Evolutionary conservation across 495 filamentous ascomycete species (phyloP).

Genomic region (Letharia columbiana): DNA sequence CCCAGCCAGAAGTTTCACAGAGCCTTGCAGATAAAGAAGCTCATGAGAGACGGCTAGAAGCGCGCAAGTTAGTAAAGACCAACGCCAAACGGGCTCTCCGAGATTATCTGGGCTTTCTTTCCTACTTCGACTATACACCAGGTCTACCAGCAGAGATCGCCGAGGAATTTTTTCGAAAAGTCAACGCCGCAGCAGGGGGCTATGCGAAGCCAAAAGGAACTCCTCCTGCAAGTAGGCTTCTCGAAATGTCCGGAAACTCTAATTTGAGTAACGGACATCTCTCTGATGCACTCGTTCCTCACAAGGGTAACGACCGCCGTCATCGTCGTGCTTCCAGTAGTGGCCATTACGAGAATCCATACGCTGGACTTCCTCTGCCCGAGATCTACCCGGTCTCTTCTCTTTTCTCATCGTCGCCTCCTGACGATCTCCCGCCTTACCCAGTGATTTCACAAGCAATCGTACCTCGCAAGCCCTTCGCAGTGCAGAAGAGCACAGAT

Average conservation of each 20-base stretch:
- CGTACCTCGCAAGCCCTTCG: conserved; percentile 13
- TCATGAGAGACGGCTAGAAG: conserved; percentile 42
- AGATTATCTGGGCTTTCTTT: conserved; percentile 61
- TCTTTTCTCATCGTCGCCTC: conserved; percentile 49
- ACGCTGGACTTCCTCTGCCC: conserved; percentile 24
- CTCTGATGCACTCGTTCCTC: conserved; percentile 28
- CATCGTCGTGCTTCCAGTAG: conserved; percentile 13
- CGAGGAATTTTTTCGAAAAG: conserved; percentile 57
- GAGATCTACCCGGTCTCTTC: conserved; percentile 41
- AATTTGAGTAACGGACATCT: conserved; percentile 30
- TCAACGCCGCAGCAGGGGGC: conserved; percentile 47
- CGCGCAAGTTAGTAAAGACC: conserved; percentile 55
- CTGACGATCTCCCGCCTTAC: conserved; percentile 48
- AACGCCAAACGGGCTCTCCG: conserved; percentile 65
- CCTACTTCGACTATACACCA: conserved; percentile 67
- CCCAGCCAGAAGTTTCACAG: neutral
- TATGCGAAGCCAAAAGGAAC: conserved; percentile 28
- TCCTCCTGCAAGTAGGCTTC: conserved; percentile 16
- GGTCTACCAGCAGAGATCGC: conserved; percentile 54
- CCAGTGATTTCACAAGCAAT: conserved; percentile 37
- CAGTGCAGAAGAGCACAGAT: conserved; percentile 28
- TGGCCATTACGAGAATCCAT: conserved; percentile 19
- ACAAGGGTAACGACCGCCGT: conserved; percentile 4
- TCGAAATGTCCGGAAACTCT: conserved; percentile 28
- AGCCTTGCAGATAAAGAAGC: conserved; percentile 26